phyloP scores from a whole-genome alignment of 2,329 filamentous ascomycete genomes.

The Fusarium staphyleae region DNA sequence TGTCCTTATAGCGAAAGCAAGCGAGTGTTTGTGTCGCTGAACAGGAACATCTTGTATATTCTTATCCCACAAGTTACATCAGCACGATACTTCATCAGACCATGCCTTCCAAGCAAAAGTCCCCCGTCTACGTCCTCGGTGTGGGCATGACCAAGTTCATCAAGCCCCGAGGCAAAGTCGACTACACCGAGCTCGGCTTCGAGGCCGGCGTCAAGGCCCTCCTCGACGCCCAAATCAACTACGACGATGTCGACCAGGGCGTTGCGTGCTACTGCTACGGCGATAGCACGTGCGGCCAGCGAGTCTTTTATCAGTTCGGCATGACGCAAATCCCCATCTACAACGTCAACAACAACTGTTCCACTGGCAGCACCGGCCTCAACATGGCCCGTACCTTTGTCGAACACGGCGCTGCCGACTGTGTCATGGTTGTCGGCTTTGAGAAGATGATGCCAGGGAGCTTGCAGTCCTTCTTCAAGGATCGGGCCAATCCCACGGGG shows the following conservation, averaged over 20 bases:
- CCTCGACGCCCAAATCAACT: constrained; percentile 86
- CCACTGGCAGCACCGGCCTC: constrained; percentile 90
- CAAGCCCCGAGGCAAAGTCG: constrained; percentile 91
- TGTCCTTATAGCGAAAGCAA: constrained; percentile 4
- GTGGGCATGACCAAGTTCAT: constrained; percentile 99
- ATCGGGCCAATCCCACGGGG: constrained; percentile 80
- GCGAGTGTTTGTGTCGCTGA: constrained; percentile 17
- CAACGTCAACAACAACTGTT: constrained; percentile 99
- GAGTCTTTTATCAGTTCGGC: constrained; percentile 98
- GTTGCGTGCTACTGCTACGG: constrained; percentile 99
- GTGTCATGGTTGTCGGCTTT: constrained; percentile 90
- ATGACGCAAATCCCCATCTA: constrained; percentile 96
- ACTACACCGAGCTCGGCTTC: constrained; percentile 93
- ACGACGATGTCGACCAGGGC: constrained; percentile 94
- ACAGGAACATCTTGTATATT: background rate
- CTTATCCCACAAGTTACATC: background rate
- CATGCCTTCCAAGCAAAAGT: constrained; percentile 60
- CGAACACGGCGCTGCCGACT: constrained; percentile 81
- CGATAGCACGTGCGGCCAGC: constrained; percentile 92
- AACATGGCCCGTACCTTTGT: constrained; percentile 84
- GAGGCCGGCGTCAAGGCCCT: constrained; percentile 91
- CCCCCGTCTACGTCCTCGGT: constrained; percentile 83
- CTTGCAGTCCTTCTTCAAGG: constrained; percentile 82
- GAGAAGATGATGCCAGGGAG: constrained; percentile 98
- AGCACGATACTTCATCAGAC: background rate